Evolutionary conservation across 345 rosid species (phyloP), one percentile per base, ranked within the genome.

Genomic region (Aethionema arabicum): DNA sequence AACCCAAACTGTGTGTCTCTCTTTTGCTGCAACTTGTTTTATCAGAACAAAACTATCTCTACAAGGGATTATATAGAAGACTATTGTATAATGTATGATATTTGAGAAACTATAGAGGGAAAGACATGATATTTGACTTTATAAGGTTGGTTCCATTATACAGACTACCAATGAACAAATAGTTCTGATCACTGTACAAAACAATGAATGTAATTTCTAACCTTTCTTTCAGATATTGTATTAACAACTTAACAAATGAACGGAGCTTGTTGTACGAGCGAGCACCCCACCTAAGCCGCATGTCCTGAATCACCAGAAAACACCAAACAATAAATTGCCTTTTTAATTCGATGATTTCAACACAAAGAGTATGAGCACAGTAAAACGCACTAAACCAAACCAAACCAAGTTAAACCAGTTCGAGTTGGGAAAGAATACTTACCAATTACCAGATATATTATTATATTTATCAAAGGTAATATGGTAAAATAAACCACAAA

Each of bases 271-370:
- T 49, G 49, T 27, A 30, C 42, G 7, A 56, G 56, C 43, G 41
- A 21, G 27, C n/a, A n/a, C n/a, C n/a, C 27, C 27, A 21, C 42
- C 57, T 21, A 21, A 27, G 30, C 29, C 37, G 50, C 59, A n/a
- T 48, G 14, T 21, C 68, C 69, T 70, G 69, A 11, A 10, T 56
- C 35, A 64, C 48, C 63, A 55, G 27, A 47, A 55, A 53, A 48
- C 14, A 56, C 57, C 58, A 40, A 55, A 56, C 48, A 63, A 48
- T 12, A 61, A 11, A 47, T 37, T 6, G 56, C 38, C 41, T 37
- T 14, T 62, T 13, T 35, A 8, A 32, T 27, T 21, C 27, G 27
- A 27, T 4, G 47, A 12, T 45, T n/a, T 36, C 30, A 38, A 54
- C 11, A 54, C 44, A 5, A n/a, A n/a, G n/a, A n/a, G n/a, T n/a